A percentile compares a stretch with the other conserved stretches of the same genome.
Evolutionary conservation across 306 rosid genomes (phyloP).

Genomic region (Sicyos edulis): DNA sequence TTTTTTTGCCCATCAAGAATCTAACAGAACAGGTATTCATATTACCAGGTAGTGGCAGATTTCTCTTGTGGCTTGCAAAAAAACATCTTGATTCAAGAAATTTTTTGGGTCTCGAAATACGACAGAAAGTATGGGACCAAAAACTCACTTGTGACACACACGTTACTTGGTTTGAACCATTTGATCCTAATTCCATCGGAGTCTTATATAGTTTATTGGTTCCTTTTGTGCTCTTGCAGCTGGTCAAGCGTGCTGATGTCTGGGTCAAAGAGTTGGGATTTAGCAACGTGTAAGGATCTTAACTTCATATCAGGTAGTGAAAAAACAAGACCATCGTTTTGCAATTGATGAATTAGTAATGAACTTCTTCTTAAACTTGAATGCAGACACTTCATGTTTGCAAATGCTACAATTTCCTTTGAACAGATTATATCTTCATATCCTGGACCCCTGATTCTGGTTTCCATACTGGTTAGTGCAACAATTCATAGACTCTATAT

Average conservation of each 20-base stretch:
- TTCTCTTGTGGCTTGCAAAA: constrained; percentile 83
- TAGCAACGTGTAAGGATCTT: constrained; percentile 54
- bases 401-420: constrained; percentile 82
- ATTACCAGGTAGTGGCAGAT: constrained; percentile 77
- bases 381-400: constrained; percentile 73
- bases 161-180: neutral
- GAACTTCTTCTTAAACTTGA: constrained; percentile 21
- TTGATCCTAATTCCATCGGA: constrained; percentile 20
- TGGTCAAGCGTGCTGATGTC: constrained; percentile 66
- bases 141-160: neutral
- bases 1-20: neutral
- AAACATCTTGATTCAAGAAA: constrained; percentile 52
- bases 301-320: constrained; percentile 25
- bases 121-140: constrained; percentile 49
- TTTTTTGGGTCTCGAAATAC: constrained; percentile 82
- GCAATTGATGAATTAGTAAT: constrained; percentile 15
- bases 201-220: constrained; percentile 11
- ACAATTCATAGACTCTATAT: neutral
- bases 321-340: constrained; percentile 7
- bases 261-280: constrained; percentile 84
- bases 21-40: constrained; percentile 15
- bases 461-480: constrained; percentile 73
- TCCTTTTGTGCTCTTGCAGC: constrained; percentile 41
- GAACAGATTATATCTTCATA: constrained; percentile 57
- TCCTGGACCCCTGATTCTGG: constrained; percentile 75